Evolutionary conservation across 495 filamentous ascomycete genomes (phyloP), one percentile per base, ranked within the genome.

Genomic region (Choiromyces venosus): DNA sequence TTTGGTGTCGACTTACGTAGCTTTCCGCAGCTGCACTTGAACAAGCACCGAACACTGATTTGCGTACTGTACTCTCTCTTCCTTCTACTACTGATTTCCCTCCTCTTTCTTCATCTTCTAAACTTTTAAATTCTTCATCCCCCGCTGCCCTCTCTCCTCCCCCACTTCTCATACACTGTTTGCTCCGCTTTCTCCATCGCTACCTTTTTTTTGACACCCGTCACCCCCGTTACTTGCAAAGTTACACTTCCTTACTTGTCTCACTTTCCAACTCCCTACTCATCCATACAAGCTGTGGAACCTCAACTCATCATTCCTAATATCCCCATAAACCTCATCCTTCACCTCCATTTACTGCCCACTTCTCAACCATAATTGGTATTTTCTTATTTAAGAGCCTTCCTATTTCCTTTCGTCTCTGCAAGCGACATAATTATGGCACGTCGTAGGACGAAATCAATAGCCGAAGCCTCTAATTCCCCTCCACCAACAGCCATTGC

Each of bases 171-270:
- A 61, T 5, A 10, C 52, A 5, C 25, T 33, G 1, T 56, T 16
- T 61, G 25, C 52, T 61, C 52, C 10, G 25, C 52, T 61, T 61
- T 61, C 52, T 14, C 52, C 52, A 14, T 61, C 25, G 52, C 52
- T 61, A 33, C 52, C 6, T 25, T 33, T 61, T 61, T 61, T 33
- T 61, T 33, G 52, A 29, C 52, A 16, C 52, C 25, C 52, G 52
- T 61, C 52, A 33, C 52, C 52, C 52, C 52, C 52, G 52, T 61
- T 61, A 61, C 52, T 33, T 29, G 52, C 52, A 61, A 33, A 61
- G 52, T 61, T 61, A 61, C 52, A 61, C 52, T 61, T 61, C 52
- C 52, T 29, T 61, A 29, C 52, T 29, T 61, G 52, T 61, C 52
- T 61, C 52, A 61, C 52, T 33, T 61, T 18, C 52, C 52, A 61